Evolutionary conservation across 495 filamentous ascomycete genomes (phyloP).

Genomic region (Xeromyces bisporus): DNA sequence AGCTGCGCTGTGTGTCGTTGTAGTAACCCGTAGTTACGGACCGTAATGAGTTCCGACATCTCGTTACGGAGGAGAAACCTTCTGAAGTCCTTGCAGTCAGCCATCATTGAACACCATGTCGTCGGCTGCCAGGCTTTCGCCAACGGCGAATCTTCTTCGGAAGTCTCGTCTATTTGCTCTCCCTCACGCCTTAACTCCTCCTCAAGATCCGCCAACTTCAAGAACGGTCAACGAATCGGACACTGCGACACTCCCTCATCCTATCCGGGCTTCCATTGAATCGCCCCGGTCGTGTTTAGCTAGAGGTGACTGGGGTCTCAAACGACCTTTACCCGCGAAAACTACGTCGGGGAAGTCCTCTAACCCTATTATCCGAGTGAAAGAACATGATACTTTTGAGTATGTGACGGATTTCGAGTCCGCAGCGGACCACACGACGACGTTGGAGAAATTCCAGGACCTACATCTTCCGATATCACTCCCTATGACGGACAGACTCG

Average conservation of each 20-base stretch:
- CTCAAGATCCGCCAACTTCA: constrained; percentile 23
- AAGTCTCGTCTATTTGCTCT: constrained; percentile 50
- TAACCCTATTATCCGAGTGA: constrained; percentile 52
- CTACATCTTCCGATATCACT: constrained; percentile 48
- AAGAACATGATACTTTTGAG: constrained; percentile 67
- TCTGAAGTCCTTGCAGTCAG: background rate
- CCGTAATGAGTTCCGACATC: no score
- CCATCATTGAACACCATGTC: constrained; percentile 24
- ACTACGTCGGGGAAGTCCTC: constrained; percentile 50
- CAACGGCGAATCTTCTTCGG: constrained; percentile 46
- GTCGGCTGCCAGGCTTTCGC: constrained; percentile 33
- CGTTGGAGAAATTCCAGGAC: constrained; percentile 77
- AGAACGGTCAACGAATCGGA: constrained; percentile 33
- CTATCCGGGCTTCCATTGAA: constrained; percentile 71
- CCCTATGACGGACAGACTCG: constrained; percentile 16
- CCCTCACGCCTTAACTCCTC: constrained; percentile 35
- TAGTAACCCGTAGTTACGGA: constrained; percentile 1
- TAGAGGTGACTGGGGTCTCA: constrained; percentile 88
- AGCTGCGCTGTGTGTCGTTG: constrained; percentile 7
- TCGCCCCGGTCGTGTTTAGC: constrained; percentile 57
- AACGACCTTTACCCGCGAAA: constrained; percentile 61
- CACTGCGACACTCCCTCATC: constrained; percentile 57
- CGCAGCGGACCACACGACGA: constrained; percentile 64
- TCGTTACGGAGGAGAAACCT: no score
- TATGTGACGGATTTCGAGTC: constrained; percentile 84